phyloP scores from a whole-genome alignment of 1,139 yeast species.

The Hyphopichia buzzinii region DNA sequence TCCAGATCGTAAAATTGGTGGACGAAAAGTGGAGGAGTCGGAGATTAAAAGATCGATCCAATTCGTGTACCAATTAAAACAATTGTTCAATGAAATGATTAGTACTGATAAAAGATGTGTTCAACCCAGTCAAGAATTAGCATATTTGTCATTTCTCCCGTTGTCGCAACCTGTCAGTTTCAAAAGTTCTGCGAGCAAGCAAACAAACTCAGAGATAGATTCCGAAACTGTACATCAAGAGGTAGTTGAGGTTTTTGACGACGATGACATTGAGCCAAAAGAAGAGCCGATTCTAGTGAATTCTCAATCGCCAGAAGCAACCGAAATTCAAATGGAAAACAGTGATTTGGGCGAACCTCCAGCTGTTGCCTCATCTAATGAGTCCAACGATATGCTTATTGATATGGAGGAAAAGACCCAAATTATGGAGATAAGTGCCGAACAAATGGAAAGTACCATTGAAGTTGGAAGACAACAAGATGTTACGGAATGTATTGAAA shows the following conservation, averaged over 20 bases:
- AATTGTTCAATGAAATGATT: slow-evolving; percentile 69
- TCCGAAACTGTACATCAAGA: slow-evolving; percentile 2
- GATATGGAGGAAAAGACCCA: slow-evolving; percentile 7
- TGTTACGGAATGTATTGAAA: slow-evolving; percentile 95
- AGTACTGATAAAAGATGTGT: slow-evolving; percentile 62
- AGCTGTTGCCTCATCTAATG: background rate
- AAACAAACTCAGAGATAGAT: background rate
- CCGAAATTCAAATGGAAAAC: slow-evolving; percentile 11
- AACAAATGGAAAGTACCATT: slow-evolving; percentile 67
- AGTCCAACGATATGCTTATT: slow-evolving; percentile 1
- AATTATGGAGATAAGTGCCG: slow-evolving; percentile 48
- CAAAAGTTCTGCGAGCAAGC: slow-evolving; percentile 15
- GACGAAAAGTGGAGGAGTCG: slow-evolving; percentile 66
- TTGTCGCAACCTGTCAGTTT: slow-evolving; percentile 66
- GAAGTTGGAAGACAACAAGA: slow-evolving; percentile 94
- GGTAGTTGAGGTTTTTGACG: slow-evolving; percentile 9
- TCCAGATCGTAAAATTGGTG: slow-evolving; percentile 71
- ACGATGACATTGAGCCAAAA: slow-evolving; percentile 9
- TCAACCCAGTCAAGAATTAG: slow-evolving; percentile 79
- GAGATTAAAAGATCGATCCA: slow-evolving; percentile 82
- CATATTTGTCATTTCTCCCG: slow-evolving; percentile 84
- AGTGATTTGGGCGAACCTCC: slow-evolving; percentile 6
- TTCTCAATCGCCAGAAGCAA: slow-evolving; percentile 12
- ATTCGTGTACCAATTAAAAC: slow-evolving; percentile 70
- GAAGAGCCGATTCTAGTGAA: slow-evolving; percentile 10